Evolutionary conservation across 495 filamentous ascomycete genomes (phyloP), one percentile per base, ranked within the genome.

Genomic region (Neurospora sp.): DNA sequence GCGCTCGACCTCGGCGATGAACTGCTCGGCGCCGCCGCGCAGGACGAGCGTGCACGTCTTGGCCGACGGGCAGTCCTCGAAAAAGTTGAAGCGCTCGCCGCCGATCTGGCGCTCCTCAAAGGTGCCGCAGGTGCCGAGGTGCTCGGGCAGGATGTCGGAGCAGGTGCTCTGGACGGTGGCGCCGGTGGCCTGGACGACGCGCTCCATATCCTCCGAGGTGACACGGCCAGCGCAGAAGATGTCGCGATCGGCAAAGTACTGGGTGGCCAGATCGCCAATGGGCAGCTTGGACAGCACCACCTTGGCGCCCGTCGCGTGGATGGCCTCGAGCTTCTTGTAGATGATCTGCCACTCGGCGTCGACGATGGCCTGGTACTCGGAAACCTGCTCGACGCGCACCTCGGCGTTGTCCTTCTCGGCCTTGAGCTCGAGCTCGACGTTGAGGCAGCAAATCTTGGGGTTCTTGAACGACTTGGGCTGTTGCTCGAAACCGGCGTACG

Each of bases 331-430:
- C 87, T 99, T 99, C 87, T 98, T 94, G 89, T 89, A 97, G 81
- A 99, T 99, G 80, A 99, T 99, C 84, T 97, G 93, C 96, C 96
- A 99, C 82, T 99, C 96, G 47, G 96, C 96, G 80, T 99, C 96
- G 80, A 99, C 96, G 77, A 99, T 97, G 69, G 96, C 96, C 84
- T 99, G 96, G 86, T 99, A 99, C 85, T 99, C 96, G 39, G 95
- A 97, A 72, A 99, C 96, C 79, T 98, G 96, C 83, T 98, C 96
- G 68, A 99, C 94, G 74, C 96, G 89, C 72, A 99, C 94, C 83
- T 99, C 96, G 68, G 96, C 96, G 77, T 99, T 99, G 85, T 99
- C 96, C 85, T 98, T 99, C 82, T 99, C 96, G 74, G 91, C 93
- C 88, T 99, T 99, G 75, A 99, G 85, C 83, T 99, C 96, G 71